Evolutionary conservation across 2,329 filamentous ascomycete genomes (phyloP), one percentile per base, ranked within the genome.

Genomic region (Pseudocercospora crystallina): DNA sequence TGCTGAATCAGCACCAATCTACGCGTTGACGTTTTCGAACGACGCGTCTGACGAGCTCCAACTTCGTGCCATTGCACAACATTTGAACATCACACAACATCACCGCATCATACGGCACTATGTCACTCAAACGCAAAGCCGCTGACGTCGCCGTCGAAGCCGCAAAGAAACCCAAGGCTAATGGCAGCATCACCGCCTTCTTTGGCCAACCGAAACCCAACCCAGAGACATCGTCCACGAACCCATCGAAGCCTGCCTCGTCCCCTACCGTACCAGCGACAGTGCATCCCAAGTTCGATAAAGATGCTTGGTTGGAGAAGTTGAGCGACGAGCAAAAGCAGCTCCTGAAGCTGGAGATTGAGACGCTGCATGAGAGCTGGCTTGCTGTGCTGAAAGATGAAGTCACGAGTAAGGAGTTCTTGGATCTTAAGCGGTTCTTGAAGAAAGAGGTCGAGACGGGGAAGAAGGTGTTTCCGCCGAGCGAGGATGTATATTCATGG

Each of bases 401-500:
- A 61, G 75, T 99, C 35, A 76, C 83, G 1, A 85, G 79, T 51
- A 83, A 84, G 17, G 86, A 91, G 52, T 99, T 99, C 66, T 76
- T 99, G 40, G 83, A 88, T 2, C 73, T 99, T 59, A 99, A 99
- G 78, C 80, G 81, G 43, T 99, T 96, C 70, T 73, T 99, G 47
- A 84, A 88, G 65, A 81, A 80, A 47, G 94, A 99, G 74, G 80
- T 85, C 46, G 80, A 81, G 12, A 77, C 80, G 1, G 85, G 86
- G 2, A 86, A 84, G 72, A 91, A 86, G 65, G 81, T 95, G 60
- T 99, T 95, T 64, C 94, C 94, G 3, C 92, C 92, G 0, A 79
- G 83, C 61, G 80, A 90, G 58, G 92, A 99, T 63, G 84, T 99
- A 10, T 99, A 99, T 72, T 94, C 89, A 58, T 99, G 94, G 94